Evolutionary conservation across 2,329 filamentous ascomycete species (phyloP).

Genomic region (Amauroascus verrucosus): DNA sequence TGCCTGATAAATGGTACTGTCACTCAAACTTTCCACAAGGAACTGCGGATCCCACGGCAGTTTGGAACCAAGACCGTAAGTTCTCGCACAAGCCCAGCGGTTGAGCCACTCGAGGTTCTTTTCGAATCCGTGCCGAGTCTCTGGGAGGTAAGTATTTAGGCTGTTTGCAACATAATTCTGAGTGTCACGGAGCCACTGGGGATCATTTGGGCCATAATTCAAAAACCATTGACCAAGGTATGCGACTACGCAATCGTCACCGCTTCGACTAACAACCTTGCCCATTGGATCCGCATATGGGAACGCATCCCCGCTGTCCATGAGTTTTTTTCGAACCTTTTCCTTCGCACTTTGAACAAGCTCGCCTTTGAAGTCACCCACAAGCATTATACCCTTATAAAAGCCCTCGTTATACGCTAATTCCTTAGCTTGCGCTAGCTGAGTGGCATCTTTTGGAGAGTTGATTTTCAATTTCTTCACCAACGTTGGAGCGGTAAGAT

Average conservation of each 20-base stretch:
- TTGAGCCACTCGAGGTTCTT: constrained; percentile 84
- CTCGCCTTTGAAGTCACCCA: constrained; percentile 79
- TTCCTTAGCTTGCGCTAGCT: constrained; percentile 89
- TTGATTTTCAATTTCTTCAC: constrained; percentile 93
- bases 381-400: constrained; percentile 84
- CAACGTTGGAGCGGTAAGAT: constrained; percentile 70
- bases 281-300: constrained; percentile 89
- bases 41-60: constrained; percentile 88
- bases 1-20: constrained; percentile 75
- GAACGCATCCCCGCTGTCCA: constrained; percentile 71
- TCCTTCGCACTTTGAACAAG: constrained; percentile 79
- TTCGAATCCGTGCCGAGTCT: constrained; percentile 71
- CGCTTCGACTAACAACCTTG: constrained; percentile 76
- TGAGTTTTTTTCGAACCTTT: constrained; percentile 67
- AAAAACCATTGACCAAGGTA: constrained; percentile 97
- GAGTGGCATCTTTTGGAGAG: constrained; percentile 86
- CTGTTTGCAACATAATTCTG: constrained; percentile 61
- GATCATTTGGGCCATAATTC: constrained; percentile 80
- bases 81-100: constrained; percentile 88
- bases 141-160: constrained; percentile 68
- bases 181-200: constrained; percentile 66
- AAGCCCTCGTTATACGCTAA: constrained; percentile 94
- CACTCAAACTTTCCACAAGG: constrained; percentile 82
- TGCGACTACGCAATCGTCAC: constrained; percentile 85
- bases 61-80: constrained; percentile 85